A percentile compares a stretch with the other conserved stretches of the same genome.
Conservation (phyloP, 192 early-diverging fungal genomes). For the Chytriomyces confervae region DNA sequence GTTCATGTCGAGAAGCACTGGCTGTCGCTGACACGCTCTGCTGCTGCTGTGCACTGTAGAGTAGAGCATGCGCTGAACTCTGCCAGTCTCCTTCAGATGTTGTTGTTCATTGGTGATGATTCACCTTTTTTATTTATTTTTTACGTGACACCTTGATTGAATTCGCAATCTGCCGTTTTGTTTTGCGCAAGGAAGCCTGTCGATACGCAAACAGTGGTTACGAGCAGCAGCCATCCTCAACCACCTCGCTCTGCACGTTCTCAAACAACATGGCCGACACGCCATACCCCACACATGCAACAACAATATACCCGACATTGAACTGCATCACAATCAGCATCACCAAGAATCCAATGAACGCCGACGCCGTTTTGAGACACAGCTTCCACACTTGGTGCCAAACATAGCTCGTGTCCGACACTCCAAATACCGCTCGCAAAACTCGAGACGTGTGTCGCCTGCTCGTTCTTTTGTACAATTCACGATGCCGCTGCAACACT, state of each 20-base stretch:
- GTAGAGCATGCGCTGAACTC: too few relatives aligned
- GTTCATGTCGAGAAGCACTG: too few relatives aligned
- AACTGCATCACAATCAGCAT: conserved; percentile 33
- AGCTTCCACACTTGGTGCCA: neutral
- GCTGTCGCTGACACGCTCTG: too few relatives aligned
- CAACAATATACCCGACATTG: conserved; percentile 25
- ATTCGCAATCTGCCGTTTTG: too few relatives aligned
- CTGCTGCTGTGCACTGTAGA: too few relatives aligned
- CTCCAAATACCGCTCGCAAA: neutral
- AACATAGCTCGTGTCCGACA: neutral
- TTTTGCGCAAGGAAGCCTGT: too few relatives aligned
- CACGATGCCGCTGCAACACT: neutral
- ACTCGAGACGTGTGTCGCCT: too few relatives aligned
- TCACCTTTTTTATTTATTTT: too few relatives aligned
- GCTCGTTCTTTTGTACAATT: neutral
- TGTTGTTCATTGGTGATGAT: too few relatives aligned
- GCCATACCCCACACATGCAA: conserved; percentile 15
- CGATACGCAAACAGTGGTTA: neutral
- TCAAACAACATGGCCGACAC: conserved; percentile 7
- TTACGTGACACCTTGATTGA: too few relatives aligned
- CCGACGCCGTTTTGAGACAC: neutral
- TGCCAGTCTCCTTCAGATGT: too few relatives aligned
- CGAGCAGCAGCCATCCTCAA: neutral
- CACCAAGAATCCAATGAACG: conserved; percentile 10
- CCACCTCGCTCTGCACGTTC: neutral